Percentiles rank a stretch among this genome's conserved stretches.
Evolutionary conservation across 140 eudicot species (phyloP).

Genomic region (Senecio squalidus): DNA sequence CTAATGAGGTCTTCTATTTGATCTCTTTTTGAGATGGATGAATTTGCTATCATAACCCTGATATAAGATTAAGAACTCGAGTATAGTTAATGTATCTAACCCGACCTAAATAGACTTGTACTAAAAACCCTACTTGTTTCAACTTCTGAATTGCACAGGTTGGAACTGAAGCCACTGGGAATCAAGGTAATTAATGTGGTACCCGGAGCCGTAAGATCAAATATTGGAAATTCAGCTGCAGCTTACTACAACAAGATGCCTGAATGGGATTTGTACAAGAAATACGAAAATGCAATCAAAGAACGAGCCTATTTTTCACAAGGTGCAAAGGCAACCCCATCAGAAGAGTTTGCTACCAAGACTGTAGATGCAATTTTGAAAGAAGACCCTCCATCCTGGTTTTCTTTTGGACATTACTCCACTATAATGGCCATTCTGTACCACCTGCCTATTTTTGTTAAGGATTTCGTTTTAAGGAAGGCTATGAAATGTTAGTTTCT

Average conservation of each 20-base stretch:
- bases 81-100: too few species aligned
- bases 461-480: conserved; percentile 50
- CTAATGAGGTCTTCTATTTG: background rate
- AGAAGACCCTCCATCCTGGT: conserved; percentile 76
- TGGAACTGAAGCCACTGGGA: conserved; percentile 72
- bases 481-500: conserved; percentile 43
- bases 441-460: conserved; percentile 63
- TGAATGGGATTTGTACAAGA: conserved; percentile 85
- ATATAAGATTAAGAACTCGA: background rate
- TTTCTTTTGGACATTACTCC: conserved; percentile 60
- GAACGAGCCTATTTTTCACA: conserved; percentile 64
- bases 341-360: conserved; percentile 79
- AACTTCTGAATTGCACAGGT: conserved; percentile 36
- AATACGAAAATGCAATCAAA: conserved; percentile 56
- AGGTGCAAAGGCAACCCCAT: conserved; percentile 50
- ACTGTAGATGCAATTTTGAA: conserved; percentile 57
- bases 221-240: conserved; percentile 61
- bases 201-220: conserved; percentile 76
- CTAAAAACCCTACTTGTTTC: background rate
- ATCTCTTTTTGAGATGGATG: background rate
- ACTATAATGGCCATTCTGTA: conserved; percentile 56
- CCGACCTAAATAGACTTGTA: too few species aligned
- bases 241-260: conserved; percentile 64
- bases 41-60: background rate
- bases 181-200: conserved; percentile 67